Evolutionary conservation across 2,329 filamentous ascomycete species (phyloP).

Genomic region (Aciculosporium take): DNA sequence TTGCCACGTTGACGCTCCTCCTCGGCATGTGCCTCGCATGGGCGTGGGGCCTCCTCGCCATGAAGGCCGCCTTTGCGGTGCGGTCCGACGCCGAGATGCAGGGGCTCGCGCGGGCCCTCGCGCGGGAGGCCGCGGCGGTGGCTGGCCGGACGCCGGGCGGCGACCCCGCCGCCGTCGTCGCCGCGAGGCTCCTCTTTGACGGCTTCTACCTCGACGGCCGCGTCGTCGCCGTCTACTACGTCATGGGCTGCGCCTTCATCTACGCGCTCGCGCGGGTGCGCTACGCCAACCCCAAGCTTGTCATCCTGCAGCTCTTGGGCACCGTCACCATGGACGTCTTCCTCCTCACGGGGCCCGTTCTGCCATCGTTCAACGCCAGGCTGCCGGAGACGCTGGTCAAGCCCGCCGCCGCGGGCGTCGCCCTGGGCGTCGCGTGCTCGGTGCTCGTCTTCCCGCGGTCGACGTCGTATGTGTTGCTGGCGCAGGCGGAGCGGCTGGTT

Average conservation of each 20-base stretch:
- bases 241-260: slow-evolving; percentile 28
- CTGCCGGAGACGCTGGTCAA: slow-evolving; percentile 26
- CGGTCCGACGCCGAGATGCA: slow-evolving; percentile 25
- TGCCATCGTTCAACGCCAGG: slow-evolving; percentile 25
- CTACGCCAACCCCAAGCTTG: slow-evolving; percentile 29
- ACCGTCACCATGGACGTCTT: slow-evolving; percentile 33
- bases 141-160: slow-evolving; percentile 17
- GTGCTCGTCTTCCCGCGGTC: slow-evolving; percentile 35
- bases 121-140: slow-evolving; percentile 20
- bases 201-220: slow-evolving; percentile 34
- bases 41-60: slow-evolving; percentile 34
- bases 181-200: slow-evolving; percentile 24
- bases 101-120: slow-evolving; percentile 19
- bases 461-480: slow-evolving; percentile 29
- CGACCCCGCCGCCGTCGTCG: slow-evolving; percentile 12
- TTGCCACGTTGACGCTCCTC: slow-evolving; percentile 27
- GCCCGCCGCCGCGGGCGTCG: slow-evolving; percentile 30
- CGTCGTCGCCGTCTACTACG: slow-evolving; percentile 23
- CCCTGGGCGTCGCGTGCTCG: slow-evolving; percentile 27
- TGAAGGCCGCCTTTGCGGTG: slow-evolving; percentile 32
- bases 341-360: slow-evolving; percentile 26
- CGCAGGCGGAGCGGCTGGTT: slow-evolving; percentile 17
- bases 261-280: slow-evolving; percentile 29
- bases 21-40: slow-evolving; percentile 32
- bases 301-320: slow-evolving; percentile 29